Evolutionary conservation across 345 rosid species (phyloP).

Genomic region (Erucastrum elatum): DNA sequence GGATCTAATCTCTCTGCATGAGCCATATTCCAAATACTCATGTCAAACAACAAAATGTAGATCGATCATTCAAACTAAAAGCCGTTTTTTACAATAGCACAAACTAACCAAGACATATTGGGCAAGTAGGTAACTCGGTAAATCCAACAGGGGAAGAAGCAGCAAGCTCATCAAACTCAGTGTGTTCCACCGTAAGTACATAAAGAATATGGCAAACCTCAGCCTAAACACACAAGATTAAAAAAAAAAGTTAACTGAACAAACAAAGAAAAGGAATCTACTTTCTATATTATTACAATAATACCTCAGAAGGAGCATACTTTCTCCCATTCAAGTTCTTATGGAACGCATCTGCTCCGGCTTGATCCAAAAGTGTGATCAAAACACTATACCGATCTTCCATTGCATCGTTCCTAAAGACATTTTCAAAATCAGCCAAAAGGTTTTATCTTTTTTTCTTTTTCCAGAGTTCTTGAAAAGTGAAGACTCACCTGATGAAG

Average conservation of each 20-base stretch:
- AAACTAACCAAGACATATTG: slow-evolving; percentile 80
- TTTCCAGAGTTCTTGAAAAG: neutral
- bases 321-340: slow-evolving; percentile 59
- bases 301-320: slow-evolving; percentile 82
- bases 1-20: slow-evolving; percentile 90
- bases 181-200: slow-evolving; percentile 62
- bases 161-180: slow-evolving; percentile 63
- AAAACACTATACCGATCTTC: slow-evolving; percentile 88
- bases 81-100: neutral
- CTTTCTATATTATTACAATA: neutral
- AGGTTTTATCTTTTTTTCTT: neutral
- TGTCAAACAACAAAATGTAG: neutral
- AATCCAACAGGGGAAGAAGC: slow-evolving; percentile 66
- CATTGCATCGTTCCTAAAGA: slow-evolving; percentile 76
- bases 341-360: slow-evolving; percentile 61
- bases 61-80: neutral
- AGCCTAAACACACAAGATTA: slow-evolving; percentile 59
- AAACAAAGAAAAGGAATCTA: neutral
- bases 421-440: neutral
- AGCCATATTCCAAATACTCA: neutral
- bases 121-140: slow-evolving; percentile 85
- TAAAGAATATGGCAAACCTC: slow-evolving; percentile 81
- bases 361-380: slow-evolving; percentile 60
- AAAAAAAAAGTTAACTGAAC: neutral
- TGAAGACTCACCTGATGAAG: slow-evolving; percentile 56